Evolutionary conservation across 306 rosid genomes (phyloP), one percentile per base, ranked within the genome.

Genomic region (Citrullus mucosospermus): DNA sequence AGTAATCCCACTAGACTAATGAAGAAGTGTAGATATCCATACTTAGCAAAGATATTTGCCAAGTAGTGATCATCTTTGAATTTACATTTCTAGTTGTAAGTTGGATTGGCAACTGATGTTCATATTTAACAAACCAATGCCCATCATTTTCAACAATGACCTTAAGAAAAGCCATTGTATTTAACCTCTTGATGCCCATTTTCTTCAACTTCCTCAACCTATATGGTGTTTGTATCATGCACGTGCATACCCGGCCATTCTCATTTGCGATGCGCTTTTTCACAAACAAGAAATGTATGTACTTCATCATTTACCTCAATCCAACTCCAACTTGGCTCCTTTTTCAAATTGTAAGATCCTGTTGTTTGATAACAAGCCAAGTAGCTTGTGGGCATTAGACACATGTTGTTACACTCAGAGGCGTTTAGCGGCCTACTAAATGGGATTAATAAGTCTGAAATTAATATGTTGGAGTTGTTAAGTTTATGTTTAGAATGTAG

Each of bases 311-410:
- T 90, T 22, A 92, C 84, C 88, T 93, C 97, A 79, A 93, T 89
- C 98, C 96, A 93, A 80, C 98, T 93, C 66, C 98, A 93, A 80
- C 93, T 94, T 0, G 98, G 97, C 74, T 93, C 97, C 82, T 93
- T 93, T 83, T 89, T 92, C 56, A 92, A 77, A 68, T 75, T 83
- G 75, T 78, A 53, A 58, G 74, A 77, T 25, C 88, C 84, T 89
- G 90, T 93, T 54, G 85, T 82, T 83, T 83, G 48, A 25, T 25
- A 25, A 25, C 28, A 25, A 25, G 28, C 28, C 28, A 25, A 25
- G 25, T 25, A 25, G 25, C 25, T 25, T 25, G 25, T 25, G 25
- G 25, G 25, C 25, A 25, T 25, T 25, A 25, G 28, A 25, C 28
- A 25, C 28, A 25, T 25, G 28, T 25, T 0, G 1, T 1, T 0